Conservation (phyloP, 164 flowering plant genomes). For the Stephania cephalantha region DNA sequence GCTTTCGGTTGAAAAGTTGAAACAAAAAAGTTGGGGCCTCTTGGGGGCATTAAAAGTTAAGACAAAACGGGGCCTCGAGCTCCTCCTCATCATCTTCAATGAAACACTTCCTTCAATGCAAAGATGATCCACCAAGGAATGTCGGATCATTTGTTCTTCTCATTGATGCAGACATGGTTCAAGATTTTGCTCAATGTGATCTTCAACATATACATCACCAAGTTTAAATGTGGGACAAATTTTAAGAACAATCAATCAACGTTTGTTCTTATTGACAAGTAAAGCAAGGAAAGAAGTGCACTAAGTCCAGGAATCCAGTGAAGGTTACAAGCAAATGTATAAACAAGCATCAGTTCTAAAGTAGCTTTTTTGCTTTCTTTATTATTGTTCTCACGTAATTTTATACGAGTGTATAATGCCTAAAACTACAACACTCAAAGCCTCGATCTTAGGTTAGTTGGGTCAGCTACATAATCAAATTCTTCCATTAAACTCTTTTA, state of each 20-base stretch:
- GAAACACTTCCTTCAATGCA: constrained; percentile 14
- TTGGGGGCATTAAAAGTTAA: neutral
- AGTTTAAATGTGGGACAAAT: neutral
- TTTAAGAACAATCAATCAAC: constrained; percentile 2
- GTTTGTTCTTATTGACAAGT: neutral
- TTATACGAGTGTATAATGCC: neutral
- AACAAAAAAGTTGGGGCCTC: neutral
- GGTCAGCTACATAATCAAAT: no score
- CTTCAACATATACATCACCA: neutral
- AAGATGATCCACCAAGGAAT: constrained; percentile 28
- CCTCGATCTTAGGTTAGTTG: no score
- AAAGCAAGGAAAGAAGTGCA: neutral
- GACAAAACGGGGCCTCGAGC: constrained; percentile 36
- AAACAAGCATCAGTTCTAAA: constrained; percentile 12
- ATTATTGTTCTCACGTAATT: neutral
- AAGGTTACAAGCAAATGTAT: constrained; percentile 12
- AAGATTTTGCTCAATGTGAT: neutral
- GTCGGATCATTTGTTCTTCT: constrained; percentile 26
- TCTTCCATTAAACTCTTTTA: no score
- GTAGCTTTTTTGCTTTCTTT: constrained; percentile 1
- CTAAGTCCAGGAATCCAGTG: constrained; percentile 40
- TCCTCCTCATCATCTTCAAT: constrained; percentile 16
- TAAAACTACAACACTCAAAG: no score
- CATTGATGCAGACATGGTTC: neutral
- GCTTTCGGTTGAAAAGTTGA: constrained; percentile 7